These are phyloP conservation scores for Astrothelium macrocarpum DNA, from an alignment of 495 filamentous ascomycete species.

Conservation along the genomic window DNA sequence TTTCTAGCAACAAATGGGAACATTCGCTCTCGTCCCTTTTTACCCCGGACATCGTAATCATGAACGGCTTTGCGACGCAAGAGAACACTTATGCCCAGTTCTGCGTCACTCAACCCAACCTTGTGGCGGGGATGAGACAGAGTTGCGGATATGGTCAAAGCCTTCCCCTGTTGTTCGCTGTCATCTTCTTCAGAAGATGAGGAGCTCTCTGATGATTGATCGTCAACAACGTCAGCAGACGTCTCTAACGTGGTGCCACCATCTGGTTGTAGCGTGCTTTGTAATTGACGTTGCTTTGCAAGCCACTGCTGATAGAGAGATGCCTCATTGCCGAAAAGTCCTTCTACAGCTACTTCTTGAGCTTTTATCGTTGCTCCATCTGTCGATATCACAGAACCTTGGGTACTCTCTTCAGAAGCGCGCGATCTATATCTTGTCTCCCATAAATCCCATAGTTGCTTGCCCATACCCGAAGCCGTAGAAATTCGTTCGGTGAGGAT, in stretches of 20 bases:
- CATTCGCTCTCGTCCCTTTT: slow-evolving; percentile 86
- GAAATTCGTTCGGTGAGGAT: slow-evolving; percentile 60
- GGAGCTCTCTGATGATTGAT: slow-evolving; percentile 49
- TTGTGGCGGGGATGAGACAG: slow-evolving; percentile 74
- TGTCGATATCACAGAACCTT: slow-evolving; percentile 40
- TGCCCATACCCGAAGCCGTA: slow-evolving; percentile 20
- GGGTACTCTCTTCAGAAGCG: slow-evolving; percentile 5
- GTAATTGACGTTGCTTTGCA: slow-evolving; percentile 68
- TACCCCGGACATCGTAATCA: slow-evolving; percentile 87
- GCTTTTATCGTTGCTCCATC: slow-evolving; percentile 54
- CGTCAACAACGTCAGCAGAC: slow-evolving; percentile 71
- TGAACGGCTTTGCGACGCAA: slow-evolving; percentile 78
- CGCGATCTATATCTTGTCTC: slow-evolving; percentile 10
- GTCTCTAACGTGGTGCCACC: slow-evolving; percentile 55
- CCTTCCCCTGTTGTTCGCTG: slow-evolving; percentile 81
- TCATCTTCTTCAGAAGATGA: slow-evolving; percentile 82
- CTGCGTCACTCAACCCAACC: slow-evolving; percentile 69
- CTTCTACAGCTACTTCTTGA: slow-evolving; percentile 47
- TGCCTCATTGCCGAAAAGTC: slow-evolving; percentile 65
- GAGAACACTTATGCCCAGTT: slow-evolving; percentile 82
- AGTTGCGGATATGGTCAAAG: slow-evolving; percentile 75
- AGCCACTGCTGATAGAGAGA: slow-evolving; percentile 81
- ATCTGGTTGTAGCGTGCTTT: slow-evolving; percentile 61
- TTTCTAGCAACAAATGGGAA: slow-evolving; percentile 78
- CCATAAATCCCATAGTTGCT: slow-evolving; percentile 31